phyloP scores from a whole-genome alignment of 2,329 filamentous ascomycete genomes.

The Microdochium bolleyi region DNA sequence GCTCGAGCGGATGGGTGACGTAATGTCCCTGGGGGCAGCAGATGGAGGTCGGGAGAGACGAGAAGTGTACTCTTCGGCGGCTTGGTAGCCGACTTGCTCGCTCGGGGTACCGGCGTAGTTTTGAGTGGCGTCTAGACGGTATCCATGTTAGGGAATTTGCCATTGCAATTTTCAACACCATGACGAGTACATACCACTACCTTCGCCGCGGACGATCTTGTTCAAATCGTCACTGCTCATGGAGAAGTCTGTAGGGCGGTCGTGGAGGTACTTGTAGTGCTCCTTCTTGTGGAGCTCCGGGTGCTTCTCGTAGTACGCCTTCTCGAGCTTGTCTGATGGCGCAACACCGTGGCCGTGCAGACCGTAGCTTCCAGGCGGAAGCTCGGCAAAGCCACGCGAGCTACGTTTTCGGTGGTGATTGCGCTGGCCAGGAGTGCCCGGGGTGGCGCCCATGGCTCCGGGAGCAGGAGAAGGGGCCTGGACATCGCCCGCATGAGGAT shows the following conservation, averaged over 20 bases:
- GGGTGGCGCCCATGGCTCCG: constrained; percentile 25
- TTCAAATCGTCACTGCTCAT: constrained; percentile 87
- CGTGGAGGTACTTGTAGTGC: constrained; percentile 46
- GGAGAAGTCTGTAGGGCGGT: constrained; percentile 63
- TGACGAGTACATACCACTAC: constrained; percentile 22
- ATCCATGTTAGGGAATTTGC: constrained; percentile 26
- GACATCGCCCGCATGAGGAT: constrained; percentile 85
- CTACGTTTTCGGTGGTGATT: constrained; percentile 67
- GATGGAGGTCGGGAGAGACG: constrained; percentile 42
- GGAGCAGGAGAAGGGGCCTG: constrained; percentile 85
- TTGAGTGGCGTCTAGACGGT: constrained; percentile 50
- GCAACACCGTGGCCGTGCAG: constrained; percentile 79
- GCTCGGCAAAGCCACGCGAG: constrained; percentile 57
- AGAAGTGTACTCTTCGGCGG: constrained; percentile 77
- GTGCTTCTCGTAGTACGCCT: constrained; percentile 88
- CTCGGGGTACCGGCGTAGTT: constrained; percentile 68
- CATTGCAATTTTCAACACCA: constrained; percentile 25
- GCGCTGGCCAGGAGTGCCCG: constrained; percentile 29
- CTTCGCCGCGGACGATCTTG: constrained; percentile 73
- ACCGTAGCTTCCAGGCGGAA: constrained; percentile 85
- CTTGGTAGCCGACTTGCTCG: constrained; percentile 85
- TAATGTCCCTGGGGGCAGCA: constrained; percentile 27
- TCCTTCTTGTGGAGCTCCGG: constrained; percentile 75
- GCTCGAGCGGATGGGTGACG: constrained; percentile 19
- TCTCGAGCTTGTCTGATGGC: constrained; percentile 74